phyloP scores from a whole-genome alignment of 2,329 filamentous ascomycete genomes.

The Samsoniella hepiali region DNA sequence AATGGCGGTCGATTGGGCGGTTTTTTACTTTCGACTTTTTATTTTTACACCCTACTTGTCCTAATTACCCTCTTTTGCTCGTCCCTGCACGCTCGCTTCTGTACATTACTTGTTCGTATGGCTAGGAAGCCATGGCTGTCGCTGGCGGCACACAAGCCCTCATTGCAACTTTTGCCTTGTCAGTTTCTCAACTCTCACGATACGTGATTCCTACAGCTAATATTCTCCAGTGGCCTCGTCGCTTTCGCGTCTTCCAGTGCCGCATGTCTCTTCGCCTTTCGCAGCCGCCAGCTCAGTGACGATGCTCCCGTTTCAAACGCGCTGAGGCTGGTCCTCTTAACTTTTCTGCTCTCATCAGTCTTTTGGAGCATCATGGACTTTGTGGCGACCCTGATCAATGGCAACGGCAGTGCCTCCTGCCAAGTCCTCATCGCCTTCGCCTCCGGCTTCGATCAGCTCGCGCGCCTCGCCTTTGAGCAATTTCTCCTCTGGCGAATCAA shows the following conservation, averaged over 20 bases:
- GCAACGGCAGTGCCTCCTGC: conserved; percentile 38
- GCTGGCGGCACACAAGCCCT: conserved; percentile 46
- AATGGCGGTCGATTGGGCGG: conserved; percentile 6
- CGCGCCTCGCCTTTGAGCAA: conserved; percentile 51
- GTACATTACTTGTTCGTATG: conserved; percentile 11
- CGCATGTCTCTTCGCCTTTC: conserved; percentile 45
- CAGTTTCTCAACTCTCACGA: conserved; percentile 29
- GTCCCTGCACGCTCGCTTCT: conserved; percentile 26
- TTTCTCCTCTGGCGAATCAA: conserved; percentile 51
- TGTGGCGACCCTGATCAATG: conserved; percentile 42
- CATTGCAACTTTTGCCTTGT: conserved; percentile 55
- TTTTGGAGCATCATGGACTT: conserved; percentile 55
- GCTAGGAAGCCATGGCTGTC: conserved; percentile 41
- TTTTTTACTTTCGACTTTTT: not conserved
- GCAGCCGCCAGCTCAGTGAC: conserved; percentile 35
- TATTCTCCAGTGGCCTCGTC: conserved; percentile 47
- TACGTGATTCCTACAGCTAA: not conserved
- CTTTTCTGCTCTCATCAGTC: conserved; percentile 49
- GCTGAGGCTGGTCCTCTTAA: conserved; percentile 62
- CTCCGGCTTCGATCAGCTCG: conserved; percentile 55
- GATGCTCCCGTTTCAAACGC: conserved; percentile 52
- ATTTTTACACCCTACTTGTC: conserved; percentile 22
- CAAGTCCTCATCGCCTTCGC: conserved; percentile 52
- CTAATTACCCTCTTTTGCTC: conserved; percentile 31
- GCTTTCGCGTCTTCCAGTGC: conserved; percentile 49